Evolutionary conservation across 1,284 basidiomycete genomes (phyloP).

Genomic region (Ceratobasidium papillatum): DNA sequence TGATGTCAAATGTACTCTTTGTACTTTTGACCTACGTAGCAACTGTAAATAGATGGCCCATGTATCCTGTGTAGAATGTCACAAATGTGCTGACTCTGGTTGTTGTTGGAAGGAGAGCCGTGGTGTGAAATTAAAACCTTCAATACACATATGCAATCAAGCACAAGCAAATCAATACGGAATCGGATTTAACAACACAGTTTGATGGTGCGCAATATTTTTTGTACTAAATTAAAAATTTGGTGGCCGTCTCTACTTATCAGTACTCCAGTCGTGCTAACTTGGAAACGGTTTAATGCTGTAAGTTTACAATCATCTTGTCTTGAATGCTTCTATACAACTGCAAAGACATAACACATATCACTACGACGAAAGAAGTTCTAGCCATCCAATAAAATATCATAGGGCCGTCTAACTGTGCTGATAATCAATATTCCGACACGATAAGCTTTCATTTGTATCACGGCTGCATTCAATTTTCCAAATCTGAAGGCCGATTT

Average conservation of each 20-base stretch:
- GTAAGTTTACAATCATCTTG: too few species aligned
- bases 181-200: not conserved
- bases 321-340: too few species aligned
- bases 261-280: too few species aligned
- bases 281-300: too few species aligned
- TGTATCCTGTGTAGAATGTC: slow-evolving; percentile 49
- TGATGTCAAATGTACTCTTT: slow-evolving; percentile 12
- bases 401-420: not conserved
- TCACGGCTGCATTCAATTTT: not conserved
- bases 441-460: not conserved
- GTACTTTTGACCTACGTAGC: slow-evolving; percentile 64
- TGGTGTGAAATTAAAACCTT: slow-evolving; percentile 6
- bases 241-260: too few species aligned
- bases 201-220: too few species aligned
- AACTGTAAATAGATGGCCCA: slow-evolving; percentile 85
- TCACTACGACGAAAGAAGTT: too few species aligned
- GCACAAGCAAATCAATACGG: slow-evolving; percentile 11
- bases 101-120: not conserved
- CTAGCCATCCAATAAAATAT: not conserved
- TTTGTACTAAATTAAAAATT: too few species aligned
- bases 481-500: slow-evolving; percentile 39
- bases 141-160: slow-evolving; percentile 14
- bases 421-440: not conserved
- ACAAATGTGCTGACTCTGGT: not conserved
- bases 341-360: too few species aligned